phyloP scores from a whole-genome alignment of 352 stramenopile genomes.

The Pythium coloratum region DNA sequence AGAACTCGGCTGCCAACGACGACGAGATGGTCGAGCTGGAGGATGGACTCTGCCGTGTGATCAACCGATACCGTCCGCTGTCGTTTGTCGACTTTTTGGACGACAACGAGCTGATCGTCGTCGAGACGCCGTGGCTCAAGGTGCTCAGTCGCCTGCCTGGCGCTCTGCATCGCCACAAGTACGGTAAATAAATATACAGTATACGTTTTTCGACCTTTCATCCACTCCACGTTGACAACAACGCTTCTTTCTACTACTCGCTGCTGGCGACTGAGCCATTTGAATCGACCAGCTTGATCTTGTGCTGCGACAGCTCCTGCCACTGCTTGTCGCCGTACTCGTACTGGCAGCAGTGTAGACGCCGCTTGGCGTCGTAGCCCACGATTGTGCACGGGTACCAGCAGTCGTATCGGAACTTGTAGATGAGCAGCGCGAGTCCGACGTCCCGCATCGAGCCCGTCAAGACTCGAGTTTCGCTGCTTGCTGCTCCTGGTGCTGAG shows the following conservation, averaged over 20 bases:
- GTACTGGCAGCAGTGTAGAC: slow-evolving; percentile 78
- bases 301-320: slow-evolving; percentile 54
- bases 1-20: slow-evolving; percentile 37
- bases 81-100: slow-evolving; percentile 83
- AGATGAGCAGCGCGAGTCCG: slow-evolving; percentile 58
- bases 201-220: slow-evolving; percentile 7
- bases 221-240: background rate
- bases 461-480: slow-evolving; percentile 15
- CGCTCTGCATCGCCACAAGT: slow-evolving; percentile 84
- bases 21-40: slow-evolving; percentile 62
- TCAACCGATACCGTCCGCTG: slow-evolving; percentile 84
- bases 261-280: background rate
- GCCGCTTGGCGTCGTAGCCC: slow-evolving; percentile 66
- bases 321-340: slow-evolving; percentile 85
- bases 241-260: background rate
- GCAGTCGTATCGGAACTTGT: slow-evolving; percentile 80
- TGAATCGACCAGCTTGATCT: slow-evolving; percentile 46
- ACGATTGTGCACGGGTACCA: slow-evolving; percentile 82
- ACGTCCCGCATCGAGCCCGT: slow-evolving; percentile 63
- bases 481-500: background rate
- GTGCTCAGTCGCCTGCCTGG: slow-evolving; percentile 79
- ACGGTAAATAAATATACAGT: slow-evolving; percentile 70
- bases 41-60: slow-evolving; percentile 68
- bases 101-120: slow-evolving; percentile 73
- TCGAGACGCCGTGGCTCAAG: slow-evolving; percentile 87